phyloP scores from a whole-genome alignment of 2,329 filamentous ascomycete genomes.

The Aureobasidium sp. region DNA sequence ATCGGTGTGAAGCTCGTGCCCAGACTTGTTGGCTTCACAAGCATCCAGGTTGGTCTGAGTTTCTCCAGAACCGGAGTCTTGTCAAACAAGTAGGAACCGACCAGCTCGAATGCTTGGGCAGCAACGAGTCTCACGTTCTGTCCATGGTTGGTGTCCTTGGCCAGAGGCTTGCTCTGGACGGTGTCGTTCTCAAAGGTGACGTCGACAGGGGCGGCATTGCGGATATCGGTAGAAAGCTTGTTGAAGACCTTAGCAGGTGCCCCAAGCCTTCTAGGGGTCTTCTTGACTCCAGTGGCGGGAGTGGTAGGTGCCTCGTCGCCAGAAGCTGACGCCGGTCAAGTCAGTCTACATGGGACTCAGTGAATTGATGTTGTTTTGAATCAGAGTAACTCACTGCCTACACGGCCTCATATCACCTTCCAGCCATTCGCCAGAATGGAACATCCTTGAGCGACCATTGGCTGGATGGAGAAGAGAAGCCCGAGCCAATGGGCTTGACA shows the following conservation, averaged over 20 bases:
- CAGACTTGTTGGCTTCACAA: too few species aligned
- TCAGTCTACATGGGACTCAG: too few species aligned
- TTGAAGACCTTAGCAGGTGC: not conserved
- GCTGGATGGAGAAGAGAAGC: not conserved
- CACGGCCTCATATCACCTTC: too few species aligned
- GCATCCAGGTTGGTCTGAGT: too few species aligned
- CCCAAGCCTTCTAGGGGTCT: conserved; percentile 17
- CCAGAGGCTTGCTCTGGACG: conserved; percentile 15
- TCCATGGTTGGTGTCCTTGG: conserved; percentile 20
- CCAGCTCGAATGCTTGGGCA: conserved; percentile 25
- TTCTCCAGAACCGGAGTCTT: too few species aligned
- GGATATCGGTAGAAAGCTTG: conserved; percentile 15
- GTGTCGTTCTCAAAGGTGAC: conserved; percentile 21
- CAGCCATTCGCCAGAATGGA: not conserved
- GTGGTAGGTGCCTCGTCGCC: conserved; percentile 4
- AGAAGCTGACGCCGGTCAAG: not conserved
- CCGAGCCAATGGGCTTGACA: conserved; percentile 1
- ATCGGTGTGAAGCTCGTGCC: too few species aligned
- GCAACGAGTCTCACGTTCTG: conserved; percentile 27
- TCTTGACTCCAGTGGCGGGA: conserved; percentile 5
- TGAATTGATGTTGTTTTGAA: too few species aligned
- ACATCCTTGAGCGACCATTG: not conserved
- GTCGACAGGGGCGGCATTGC: conserved; percentile 20
- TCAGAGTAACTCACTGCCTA: too few species aligned
- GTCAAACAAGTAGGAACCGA: conserved; percentile 25